These are phyloP conservation scores for Aspergillus sp. DNA, from an alignment of 2,329 filamentous ascomycete genomes.

Conservation along the genomic window DNA sequence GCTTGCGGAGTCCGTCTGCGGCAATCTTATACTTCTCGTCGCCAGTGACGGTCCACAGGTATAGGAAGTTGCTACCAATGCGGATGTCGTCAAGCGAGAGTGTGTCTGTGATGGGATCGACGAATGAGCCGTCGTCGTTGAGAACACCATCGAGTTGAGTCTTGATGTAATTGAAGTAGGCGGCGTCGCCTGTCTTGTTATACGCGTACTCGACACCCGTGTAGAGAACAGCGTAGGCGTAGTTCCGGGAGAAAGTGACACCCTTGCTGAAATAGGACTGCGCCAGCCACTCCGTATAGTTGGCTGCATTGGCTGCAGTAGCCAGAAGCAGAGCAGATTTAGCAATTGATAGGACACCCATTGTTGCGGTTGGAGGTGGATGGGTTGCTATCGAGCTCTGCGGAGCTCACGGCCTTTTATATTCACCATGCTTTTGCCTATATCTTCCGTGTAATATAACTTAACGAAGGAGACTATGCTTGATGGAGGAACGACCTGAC, in stretches of 20 bases:
- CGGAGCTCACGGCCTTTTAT: too few species aligned
- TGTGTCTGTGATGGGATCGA: slow-evolving; percentile 3
- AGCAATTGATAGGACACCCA: background rate
- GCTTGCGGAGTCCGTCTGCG: slow-evolving; percentile 11
- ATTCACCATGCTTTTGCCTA: too few species aligned
- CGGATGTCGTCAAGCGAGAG: slow-evolving; percentile 17
- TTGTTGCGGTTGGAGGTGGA: background rate
- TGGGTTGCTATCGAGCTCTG: background rate
- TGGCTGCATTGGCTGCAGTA: slow-evolving; percentile 3
- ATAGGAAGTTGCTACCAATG: slow-evolving; percentile 15
- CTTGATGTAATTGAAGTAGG: slow-evolving; percentile 11
- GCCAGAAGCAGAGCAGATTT: background rate
- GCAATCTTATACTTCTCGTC: slow-evolving; percentile 18
- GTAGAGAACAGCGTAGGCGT: slow-evolving; percentile 17
- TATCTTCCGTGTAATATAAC: background rate
- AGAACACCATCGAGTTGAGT: slow-evolving; percentile 14
- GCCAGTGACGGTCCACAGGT: slow-evolving; percentile 13
- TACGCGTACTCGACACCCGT: slow-evolving; percentile 15
- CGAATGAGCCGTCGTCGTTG: slow-evolving; percentile 7
- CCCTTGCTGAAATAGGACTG: slow-evolving; percentile 13
- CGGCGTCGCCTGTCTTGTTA: slow-evolving; percentile 13
- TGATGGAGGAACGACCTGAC: background rate
- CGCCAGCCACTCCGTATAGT: slow-evolving; percentile 18
- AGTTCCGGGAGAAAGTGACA: slow-evolving; percentile 14
- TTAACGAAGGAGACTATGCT: background rate